These are phyloP conservation scores for Prunus kanzakura DNA, from an alignment of 306 rosid genomes.

Conservation along the genomic window DNA sequence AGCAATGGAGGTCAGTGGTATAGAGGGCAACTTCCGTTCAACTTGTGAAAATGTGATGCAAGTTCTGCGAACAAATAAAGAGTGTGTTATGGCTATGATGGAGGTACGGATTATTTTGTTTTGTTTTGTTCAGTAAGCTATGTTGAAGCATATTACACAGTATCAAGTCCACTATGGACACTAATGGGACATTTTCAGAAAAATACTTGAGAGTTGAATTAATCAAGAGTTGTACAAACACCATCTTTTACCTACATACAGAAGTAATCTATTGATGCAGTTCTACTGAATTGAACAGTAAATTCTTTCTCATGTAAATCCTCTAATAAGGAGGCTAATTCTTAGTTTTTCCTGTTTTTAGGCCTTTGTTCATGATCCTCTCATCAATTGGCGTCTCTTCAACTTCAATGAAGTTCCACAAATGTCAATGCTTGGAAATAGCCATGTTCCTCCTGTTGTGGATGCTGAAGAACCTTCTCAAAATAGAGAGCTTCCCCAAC, in stretches of 20 bases:
- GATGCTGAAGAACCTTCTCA: conserved; percentile 71
- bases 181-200: neutral
- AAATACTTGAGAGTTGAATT: neutral
- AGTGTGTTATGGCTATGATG: conserved; percentile 99
- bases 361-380: conserved; percentile 99
- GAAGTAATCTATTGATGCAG: neutral
- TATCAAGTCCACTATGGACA: neutral
- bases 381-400: conserved; percentile 99
- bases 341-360: conserved; percentile 29
- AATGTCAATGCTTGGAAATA: conserved; percentile 69
- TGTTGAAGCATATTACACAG: neutral
- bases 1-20: conserved; percentile 99
- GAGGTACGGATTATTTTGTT: conserved; percentile 52
- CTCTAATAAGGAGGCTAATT: conserved; percentile 6
- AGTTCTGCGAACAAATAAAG: conserved; percentile 80
- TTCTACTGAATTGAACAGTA: neutral
- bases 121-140: conserved; percentile 5
- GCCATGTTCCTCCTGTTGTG: conserved; percentile 64
- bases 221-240: neutral
- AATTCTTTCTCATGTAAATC: neutral
- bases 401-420: conserved; percentile 97
- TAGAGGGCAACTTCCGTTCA: conserved; percentile 97
- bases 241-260: neutral
- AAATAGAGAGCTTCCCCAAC: conserved; percentile 75
- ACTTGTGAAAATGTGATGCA: conserved; percentile 97